A percentile compares a stretch with the other conserved stretches of the same genome.
Evolutionary conservation across 768 basidiomycete genomes (phyloP).

Genomic region (Pleurotus ostreatus): DNA sequence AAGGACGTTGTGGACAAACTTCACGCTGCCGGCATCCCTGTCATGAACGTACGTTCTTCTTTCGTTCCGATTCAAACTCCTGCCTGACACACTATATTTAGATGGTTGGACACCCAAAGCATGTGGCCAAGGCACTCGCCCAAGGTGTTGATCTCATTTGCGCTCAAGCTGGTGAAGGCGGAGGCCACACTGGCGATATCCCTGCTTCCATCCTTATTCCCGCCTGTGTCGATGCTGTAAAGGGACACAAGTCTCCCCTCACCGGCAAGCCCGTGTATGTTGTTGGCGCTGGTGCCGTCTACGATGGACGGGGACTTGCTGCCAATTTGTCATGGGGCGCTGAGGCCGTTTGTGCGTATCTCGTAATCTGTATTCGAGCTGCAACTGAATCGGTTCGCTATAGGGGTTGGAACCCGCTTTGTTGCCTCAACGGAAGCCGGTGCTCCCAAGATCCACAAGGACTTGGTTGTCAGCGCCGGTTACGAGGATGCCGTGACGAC

Average conservation of each 20-base stretch:
- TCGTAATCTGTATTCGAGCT: no score
- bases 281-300: conserved; percentile 88
- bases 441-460: conserved; percentile 84
- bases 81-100: conserved; percentile 19
- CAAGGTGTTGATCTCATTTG: conserved; percentile 91
- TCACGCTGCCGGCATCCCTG: conserved; percentile 78
- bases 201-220: conserved; percentile 87
- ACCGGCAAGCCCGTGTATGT: conserved; percentile 85
- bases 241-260: conserved; percentile 71
- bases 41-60: conserved; percentile 60
- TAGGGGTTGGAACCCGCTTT: conserved; percentile 83
- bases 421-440: conserved; percentile 79
- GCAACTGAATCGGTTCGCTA: conserved; percentile 9
- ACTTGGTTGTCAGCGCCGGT: conserved; percentile 62
- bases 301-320: conserved; percentile 82
- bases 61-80: not conserved
- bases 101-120: conserved; percentile 95
- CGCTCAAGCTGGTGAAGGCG: conserved; percentile 91
- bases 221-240: conserved; percentile 82
- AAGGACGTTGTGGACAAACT: conserved; percentile 69
- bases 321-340: conserved; percentile 90
- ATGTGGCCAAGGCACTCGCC: conserved; percentile 75
- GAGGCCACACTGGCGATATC: conserved; percentile 83
- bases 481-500: conserved; percentile 81
- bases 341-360: conserved; percentile 72